Conservation (phyloP, 768 basidiomycete genomes). For the Russula abietina region DNA sequence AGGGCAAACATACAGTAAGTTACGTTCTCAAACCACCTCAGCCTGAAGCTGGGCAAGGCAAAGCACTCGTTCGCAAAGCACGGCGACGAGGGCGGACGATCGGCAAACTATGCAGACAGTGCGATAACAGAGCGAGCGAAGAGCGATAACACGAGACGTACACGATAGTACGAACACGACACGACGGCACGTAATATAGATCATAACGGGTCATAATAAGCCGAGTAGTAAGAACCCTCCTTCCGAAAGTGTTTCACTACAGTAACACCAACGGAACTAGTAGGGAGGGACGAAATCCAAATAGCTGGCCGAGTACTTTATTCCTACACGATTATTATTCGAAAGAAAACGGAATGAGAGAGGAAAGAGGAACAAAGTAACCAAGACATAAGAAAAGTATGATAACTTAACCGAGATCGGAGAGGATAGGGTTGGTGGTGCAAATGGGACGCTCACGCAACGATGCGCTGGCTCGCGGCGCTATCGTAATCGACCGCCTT, state of each 20-base stretch:
- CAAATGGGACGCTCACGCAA: slow-evolving; percentile 8
- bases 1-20: too few relatives aligned
- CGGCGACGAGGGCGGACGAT: neutral
- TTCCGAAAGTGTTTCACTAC: neutral
- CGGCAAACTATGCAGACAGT: neutral
- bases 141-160: slow-evolving; percentile 20
- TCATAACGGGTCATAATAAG: slow-evolving; percentile 13
- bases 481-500: slow-evolving; percentile 19
- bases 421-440: neutral
- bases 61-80: neutral
- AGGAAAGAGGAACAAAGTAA: neutral
- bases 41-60: too few relatives aligned
- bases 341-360: neutral
- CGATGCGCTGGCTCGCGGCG: slow-evolving; percentile 26
- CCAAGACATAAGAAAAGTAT: slow-evolving; percentile 14
- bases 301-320: slow-evolving; percentile 1
- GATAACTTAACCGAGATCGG: slow-evolving; percentile 16
- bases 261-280: neutral
- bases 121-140: slow-evolving; percentile 10
- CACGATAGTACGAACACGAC: slow-evolving; percentile 14
- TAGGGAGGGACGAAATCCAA: neutral
- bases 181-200: slow-evolving; percentile 8
- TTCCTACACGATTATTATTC: slow-evolving; percentile 9
- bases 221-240: neutral
- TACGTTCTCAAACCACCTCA: neutral